Evolutionary conservation across 78 protist species (phyloP).

Genomic region (Tieghemostelium lacteum): DNA sequence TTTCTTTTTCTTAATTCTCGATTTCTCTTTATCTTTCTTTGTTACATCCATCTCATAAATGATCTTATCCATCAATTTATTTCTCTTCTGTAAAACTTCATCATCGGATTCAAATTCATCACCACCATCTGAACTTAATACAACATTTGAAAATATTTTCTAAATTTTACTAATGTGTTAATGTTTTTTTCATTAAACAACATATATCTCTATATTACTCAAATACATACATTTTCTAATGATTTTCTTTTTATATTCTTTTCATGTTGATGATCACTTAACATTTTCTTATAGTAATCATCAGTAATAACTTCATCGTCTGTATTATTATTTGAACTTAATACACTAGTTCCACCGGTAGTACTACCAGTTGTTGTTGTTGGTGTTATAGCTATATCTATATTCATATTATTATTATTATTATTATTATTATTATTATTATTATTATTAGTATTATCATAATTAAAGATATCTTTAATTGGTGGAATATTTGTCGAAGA

Average conservation of each 20-base stretch:
- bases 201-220: background rate
- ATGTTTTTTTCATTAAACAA: background rate
- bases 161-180: constrained; percentile 1
- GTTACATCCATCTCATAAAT: background rate
- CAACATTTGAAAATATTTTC: constrained; percentile 1
- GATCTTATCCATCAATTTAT: constrained; percentile 1
- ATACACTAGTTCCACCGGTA: background rate
- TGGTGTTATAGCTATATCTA: background rate
- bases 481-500: background rate
- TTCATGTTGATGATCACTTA: background rate
- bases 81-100: background rate
- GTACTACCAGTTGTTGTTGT: background rate
- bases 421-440: background rate
- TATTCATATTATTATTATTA: no score
- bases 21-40: no score
- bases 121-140: no score
- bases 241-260: constrained; percentile 21
- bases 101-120: background rate
- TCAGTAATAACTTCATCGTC: constrained; percentile 8
- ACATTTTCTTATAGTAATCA: constrained; percentile 49
- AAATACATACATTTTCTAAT: constrained; percentile 21
- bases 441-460: background rate
- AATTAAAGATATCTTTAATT: background rate
- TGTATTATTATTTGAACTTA: background rate
- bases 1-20: no score